Evolutionary conservation across 345 rosid genomes (phyloP), one percentile per base, ranked within the genome.

Genomic region (Nephelium lappaceum): DNA sequence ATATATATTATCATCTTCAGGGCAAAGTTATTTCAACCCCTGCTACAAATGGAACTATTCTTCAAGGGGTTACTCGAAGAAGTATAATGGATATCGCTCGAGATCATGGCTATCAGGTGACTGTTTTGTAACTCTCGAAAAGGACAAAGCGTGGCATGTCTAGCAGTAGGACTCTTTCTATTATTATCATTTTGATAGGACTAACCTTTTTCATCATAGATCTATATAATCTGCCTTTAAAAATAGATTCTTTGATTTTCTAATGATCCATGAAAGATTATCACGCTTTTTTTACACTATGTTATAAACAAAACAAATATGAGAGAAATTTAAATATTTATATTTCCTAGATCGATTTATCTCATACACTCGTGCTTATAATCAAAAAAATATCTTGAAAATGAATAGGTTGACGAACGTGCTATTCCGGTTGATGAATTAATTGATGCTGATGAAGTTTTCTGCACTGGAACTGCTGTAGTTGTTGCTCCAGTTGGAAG

Each of bases 391-490:
- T 38, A 0, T 27, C 55, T 38, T 58, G 14, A 66, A 61, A 36
- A 19, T 25, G 38, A 63, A 57, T 70, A 91, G 95, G 97, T 91
- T 8, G 88, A 91, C 82, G 98, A 92, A 78, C 85, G 98, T 25
- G 49, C 38, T 15, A 83, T 93, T 78, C 79, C 83, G 0, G 85
- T 91, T 47, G 98, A 89, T 23, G 96, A 91, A 55, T 47, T 91
- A 75, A 74, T 82, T 38, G 85, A 83, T 10, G 94, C 93, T 11
- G 86, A 85, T 31, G 93, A 93, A 87, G 92, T 91, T n/a, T 93
- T 93, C 70, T 93, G 96, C 87, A 93, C 93, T 1, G 98, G 98
- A 80, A 90, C 96, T 12, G 98, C 96, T 3, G 88, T 82, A 21
- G 92, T 90, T 67, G 91, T 89, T 69, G 94, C 91, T 67, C 61